phyloP scores from a whole-genome alignment of 2,329 filamentous ascomycete species.

The Ampelomyces quisqualis region DNA sequence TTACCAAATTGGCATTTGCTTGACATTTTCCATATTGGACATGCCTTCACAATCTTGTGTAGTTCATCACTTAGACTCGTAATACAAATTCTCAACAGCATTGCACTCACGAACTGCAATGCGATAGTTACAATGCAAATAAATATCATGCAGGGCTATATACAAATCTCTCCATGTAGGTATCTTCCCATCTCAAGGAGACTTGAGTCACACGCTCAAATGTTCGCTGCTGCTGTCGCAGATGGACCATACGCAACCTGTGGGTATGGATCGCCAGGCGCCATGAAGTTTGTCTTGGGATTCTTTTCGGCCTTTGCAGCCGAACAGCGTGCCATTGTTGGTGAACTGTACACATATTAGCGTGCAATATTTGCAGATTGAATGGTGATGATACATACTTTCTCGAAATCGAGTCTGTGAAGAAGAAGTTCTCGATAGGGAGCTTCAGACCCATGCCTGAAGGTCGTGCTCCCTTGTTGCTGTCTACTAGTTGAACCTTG shows the following conservation, averaged over 20 bases:
- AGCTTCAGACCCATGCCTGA: slow-evolving; percentile 75
- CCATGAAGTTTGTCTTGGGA: slow-evolving; percentile 54
- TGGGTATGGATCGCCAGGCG: slow-evolving; percentile 47
- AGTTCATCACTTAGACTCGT: too few species aligned
- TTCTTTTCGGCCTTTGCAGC: slow-evolving; percentile 74
- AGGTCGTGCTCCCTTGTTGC: slow-evolving; percentile 85
- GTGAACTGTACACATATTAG: slow-evolving; percentile 64
- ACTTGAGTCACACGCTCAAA: slow-evolving; percentile 14
- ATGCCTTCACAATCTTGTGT: slow-evolving; percentile 24
- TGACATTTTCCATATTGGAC: slow-evolving; percentile 10
- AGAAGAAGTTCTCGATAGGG: slow-evolving; percentile 94
- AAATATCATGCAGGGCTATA: slow-evolving; percentile 31
- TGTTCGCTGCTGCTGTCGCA: slow-evolving; percentile 25
- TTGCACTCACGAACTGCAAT: too few species aligned
- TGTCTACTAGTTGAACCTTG: slow-evolving; percentile 93
- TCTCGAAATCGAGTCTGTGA: slow-evolving; percentile 94
- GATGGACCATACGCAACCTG: slow-evolving; percentile 47
- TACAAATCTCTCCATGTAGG: slow-evolving; percentile 28
- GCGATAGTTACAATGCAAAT: too few species aligned
- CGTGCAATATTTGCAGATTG: background rate
- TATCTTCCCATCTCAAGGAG: slow-evolving; percentile 7
- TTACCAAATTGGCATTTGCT: background rate
- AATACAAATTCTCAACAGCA: too few species aligned
- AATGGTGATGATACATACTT: slow-evolving; percentile 61
- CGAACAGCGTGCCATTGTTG: slow-evolving; percentile 97